These are phyloP conservation scores for Arabidopsis suecica DNA, from an alignment of 345 rosid species.

Conservation along the genomic window DNA sequence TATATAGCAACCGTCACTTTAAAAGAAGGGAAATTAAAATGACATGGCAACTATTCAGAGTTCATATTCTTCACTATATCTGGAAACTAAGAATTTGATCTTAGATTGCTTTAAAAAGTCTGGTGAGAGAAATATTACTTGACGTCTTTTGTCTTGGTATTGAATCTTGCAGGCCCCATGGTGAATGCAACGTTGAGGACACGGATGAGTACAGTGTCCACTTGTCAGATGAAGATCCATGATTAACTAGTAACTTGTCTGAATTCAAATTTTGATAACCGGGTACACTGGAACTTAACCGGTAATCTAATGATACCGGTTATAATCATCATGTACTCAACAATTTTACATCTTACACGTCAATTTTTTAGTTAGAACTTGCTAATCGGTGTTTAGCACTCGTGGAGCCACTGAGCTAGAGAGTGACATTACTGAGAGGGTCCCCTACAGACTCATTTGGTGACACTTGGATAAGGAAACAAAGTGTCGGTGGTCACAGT, in stretches of 20 bases:
- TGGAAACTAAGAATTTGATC: slow-evolving; percentile 20
- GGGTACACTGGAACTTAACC: background rate
- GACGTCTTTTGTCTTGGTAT: slow-evolving; percentile 17
- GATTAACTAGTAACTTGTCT: background rate
- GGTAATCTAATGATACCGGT: slow-evolving; percentile 17
- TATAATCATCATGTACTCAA: background rate
- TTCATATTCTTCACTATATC: slow-evolving; percentile 5
- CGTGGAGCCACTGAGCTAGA: background rate
- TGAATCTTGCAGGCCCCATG: slow-evolving; percentile 33
- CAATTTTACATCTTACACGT: slow-evolving; percentile 5
- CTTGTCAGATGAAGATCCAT: slow-evolving; percentile 4
- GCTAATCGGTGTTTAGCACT: background rate
- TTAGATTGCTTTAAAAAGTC: background rate
- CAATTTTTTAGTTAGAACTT: slow-evolving; percentile 24
- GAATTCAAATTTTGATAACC: background rate
- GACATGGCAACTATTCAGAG: background rate
- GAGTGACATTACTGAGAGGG: slow-evolving; percentile 1
- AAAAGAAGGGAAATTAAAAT: background rate
- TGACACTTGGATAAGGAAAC: slow-evolving; percentile 36
- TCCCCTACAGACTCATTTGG: slow-evolving; percentile 2
- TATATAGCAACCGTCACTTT: background rate
- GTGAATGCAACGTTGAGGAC: slow-evolving; percentile 33
- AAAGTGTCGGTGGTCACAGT: slow-evolving; percentile 43
- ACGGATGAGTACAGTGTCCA: slow-evolving; percentile 21
- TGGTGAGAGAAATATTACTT: slow-evolving; percentile 2